Conservation (phyloP, 371 early-diverging fungal species). For the Amoeboradix gromovi region DNA sequence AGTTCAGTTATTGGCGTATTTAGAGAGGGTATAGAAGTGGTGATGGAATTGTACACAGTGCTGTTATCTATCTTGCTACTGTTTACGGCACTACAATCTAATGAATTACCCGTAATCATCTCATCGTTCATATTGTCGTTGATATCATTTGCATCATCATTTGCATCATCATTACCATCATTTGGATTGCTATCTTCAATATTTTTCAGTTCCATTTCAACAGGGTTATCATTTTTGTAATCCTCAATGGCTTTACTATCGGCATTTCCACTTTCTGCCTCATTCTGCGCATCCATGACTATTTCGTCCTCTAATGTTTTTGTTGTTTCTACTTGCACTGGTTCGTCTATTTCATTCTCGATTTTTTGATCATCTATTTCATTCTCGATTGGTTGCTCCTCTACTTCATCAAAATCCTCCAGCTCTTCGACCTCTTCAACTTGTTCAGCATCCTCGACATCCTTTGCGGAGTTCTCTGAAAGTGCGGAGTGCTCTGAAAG, state of each 20-base stretch:
- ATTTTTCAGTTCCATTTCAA: not conserved
- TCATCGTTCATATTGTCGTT: not conserved
- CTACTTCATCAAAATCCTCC: not conserved
- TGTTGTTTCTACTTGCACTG: too few relatives aligned
- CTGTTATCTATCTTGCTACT: too few relatives aligned
- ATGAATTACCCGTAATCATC: not conserved
- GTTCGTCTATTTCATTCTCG: too few relatives aligned
- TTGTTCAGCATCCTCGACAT: not conserved
- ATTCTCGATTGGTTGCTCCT: not conserved
- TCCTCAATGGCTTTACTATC: not conserved
- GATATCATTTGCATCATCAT: not conserved
- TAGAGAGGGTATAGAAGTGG: too few relatives aligned
- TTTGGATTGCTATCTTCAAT: not conserved
- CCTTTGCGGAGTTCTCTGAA: too few relatives aligned
- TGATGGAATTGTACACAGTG: too few relatives aligned
- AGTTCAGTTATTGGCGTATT: too few relatives aligned
- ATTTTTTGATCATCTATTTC: not conserved
- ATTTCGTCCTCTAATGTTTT: too few relatives aligned
- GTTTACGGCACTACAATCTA: too few relatives aligned
- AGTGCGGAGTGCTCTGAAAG: not conserved
- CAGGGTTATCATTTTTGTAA: not conserved
- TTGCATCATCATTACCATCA: not conserved
- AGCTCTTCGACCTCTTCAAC: not conserved
- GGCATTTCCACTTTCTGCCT: not conserved
- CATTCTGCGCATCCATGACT: not conserved